phyloP scores from a whole-genome alignment of 352 stramenopile genomes.

The Phytophthora aleatoria region DNA sequence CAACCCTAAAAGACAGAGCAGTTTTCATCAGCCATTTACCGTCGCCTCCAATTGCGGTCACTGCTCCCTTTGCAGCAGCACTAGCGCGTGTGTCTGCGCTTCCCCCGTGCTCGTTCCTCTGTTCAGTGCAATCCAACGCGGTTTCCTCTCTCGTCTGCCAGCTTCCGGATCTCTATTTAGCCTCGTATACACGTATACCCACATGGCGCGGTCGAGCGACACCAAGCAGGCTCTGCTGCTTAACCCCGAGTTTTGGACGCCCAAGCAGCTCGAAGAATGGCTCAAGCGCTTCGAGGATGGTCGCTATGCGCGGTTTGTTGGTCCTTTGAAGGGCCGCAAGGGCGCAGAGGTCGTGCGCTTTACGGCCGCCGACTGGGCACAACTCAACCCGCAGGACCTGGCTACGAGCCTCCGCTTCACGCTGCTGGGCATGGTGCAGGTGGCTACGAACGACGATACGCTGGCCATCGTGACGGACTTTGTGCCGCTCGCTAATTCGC shows the following conservation, averaged over 20 bases:
- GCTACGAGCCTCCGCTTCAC: slow-evolving; percentile 86
- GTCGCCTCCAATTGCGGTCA: slow-evolving; percentile 12
- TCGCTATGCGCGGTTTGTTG: slow-evolving; percentile 60
- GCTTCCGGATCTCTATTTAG: slow-evolving; percentile 6
- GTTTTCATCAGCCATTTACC: slow-evolving; percentile 29
- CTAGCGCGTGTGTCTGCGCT: slow-evolving; percentile 1
- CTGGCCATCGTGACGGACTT: slow-evolving; percentile 85
- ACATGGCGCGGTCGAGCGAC: slow-evolving; percentile 60
- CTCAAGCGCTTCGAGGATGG: slow-evolving; percentile 76
- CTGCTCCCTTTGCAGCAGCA: slow-evolving; percentile 6
- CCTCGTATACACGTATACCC: slow-evolving; percentile 2
- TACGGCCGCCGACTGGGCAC: slow-evolving; percentile 55
- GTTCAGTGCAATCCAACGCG: slow-evolving; percentile 6
- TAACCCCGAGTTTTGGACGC: slow-evolving; percentile 82
- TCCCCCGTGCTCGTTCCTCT: not conserved
- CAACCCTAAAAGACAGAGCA: slow-evolving; percentile 14
- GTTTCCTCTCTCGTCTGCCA: slow-evolving; percentile 6
- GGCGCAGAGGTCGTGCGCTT: slow-evolving; percentile 79
- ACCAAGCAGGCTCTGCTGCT: slow-evolving; percentile 80
- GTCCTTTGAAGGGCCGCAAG: slow-evolving; percentile 60
- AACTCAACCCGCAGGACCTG: slow-evolving; percentile 63
- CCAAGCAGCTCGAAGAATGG: slow-evolving; percentile 81
- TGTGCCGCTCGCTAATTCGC: slow-evolving; percentile 43
- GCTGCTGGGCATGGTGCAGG: slow-evolving; percentile 85
- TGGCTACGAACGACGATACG: slow-evolving; percentile 62